phyloP scores from a whole-genome alignment of 257 asterid genomes.

The Pogostemon cablin region DNA sequence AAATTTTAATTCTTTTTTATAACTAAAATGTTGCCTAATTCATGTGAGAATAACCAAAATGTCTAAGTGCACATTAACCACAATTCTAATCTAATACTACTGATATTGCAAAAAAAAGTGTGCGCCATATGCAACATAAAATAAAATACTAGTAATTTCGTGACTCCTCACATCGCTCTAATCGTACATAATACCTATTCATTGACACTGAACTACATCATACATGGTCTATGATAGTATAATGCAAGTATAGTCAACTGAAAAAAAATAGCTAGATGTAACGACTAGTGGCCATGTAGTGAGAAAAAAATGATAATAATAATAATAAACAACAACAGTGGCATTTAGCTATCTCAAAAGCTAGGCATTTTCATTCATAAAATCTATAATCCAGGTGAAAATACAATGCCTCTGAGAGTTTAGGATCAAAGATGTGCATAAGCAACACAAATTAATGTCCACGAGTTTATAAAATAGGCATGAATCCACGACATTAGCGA shows the following conservation, averaged over 20 bases:
- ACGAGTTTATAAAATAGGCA: constrained; percentile 10
- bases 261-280: background rate
- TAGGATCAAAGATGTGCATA: constrained; percentile 27
- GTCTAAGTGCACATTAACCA: background rate
- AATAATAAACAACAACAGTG: no score
- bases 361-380: background rate
- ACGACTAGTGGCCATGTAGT: background rate
- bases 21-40: no score
- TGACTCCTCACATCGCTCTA: background rate
- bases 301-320: constrained; percentile 18
- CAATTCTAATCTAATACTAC: no score
- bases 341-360: constrained; percentile 16
- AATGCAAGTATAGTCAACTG: background rate
- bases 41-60: background rate
- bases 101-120: no score
- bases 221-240: no score
- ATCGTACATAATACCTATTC: background rate
- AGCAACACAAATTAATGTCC: constrained; percentile 12
- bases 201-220: no score
- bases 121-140: background rate
- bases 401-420: background rate
- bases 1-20: no score
- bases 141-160: background rate
- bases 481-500: constrained; percentile 10
- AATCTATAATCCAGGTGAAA: background rate